Evolutionary conservation across 2,329 filamentous ascomycete species (phyloP), one percentile per base, ranked within the genome.

Genomic region (Scedosporium apiospermum): DNA sequence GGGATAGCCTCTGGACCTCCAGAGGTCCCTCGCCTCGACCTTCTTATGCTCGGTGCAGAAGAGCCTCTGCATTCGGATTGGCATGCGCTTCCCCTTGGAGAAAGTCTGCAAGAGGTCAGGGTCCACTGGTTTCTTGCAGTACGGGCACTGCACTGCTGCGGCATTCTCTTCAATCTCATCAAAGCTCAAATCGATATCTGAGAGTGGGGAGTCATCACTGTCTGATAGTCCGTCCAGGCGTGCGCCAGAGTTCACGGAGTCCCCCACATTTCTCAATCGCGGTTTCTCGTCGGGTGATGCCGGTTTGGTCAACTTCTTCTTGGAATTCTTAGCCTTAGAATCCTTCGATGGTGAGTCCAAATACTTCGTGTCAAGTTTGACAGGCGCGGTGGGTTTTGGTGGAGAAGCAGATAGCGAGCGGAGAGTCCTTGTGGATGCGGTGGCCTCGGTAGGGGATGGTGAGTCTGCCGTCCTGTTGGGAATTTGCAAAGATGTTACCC

Each of bases 41-140:
- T 77, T 80, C 68, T 82, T 84, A 75, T 91, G 89, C 6, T 78
- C 74, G 53, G 79, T 77, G 71, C 88, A 91, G 71, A 91, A 90
- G 18, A 73, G 76, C 21, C 79, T 76, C 71, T 90, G 86, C 67
- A 82, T 77, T 38, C 78, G 77, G 42, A 88, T 80, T 38, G 77
- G 82, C 74, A 87, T 77, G 51, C 76, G 74, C 55, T 72, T 73
- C 16, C 75, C 74, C 14, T 77, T 74, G 1, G 78, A 77, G 67
- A 84, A 84, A 2, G 76, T 75, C 60, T 80, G 73, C n/a, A 91
- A 76, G 1, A 84, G 73, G 0, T 75, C 74, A 9, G 76, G 73
- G 61, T 86, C 80, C 5, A 93, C 85, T 2, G 76, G 68, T 53
- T 82, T 76, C 14, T 83, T 80, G 70, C 90, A 93, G 76, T 90